Percentiles rank a stretch among this genome's conserved stretches.
These are phyloP conservation scores for Geranium brycei DNA, from an alignment of 345 rosid species.

Conservation along the genomic window DNA sequence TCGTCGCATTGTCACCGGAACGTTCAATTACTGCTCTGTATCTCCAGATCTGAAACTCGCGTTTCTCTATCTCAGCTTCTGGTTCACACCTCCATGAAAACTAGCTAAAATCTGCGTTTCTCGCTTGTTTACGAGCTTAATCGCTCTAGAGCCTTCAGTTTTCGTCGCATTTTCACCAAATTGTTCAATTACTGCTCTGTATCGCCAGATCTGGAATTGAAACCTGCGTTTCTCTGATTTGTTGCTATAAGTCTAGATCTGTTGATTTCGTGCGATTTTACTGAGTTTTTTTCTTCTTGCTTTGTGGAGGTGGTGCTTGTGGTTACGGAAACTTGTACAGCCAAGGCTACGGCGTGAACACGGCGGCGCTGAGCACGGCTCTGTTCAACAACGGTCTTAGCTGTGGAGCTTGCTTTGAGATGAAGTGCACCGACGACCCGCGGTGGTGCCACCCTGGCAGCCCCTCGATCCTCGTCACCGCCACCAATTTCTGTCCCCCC, in stretches of 20 bases:
- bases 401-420: slow-evolving; percentile 90
- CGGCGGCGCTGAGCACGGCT: slow-evolving; percentile 91
- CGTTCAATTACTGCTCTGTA: no score
- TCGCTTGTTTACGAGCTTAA: no score
- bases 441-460: slow-evolving; percentile 71
- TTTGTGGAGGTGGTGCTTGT: slow-evolving; percentile 72
- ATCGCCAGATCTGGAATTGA: no score
- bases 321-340: slow-evolving; percentile 93
- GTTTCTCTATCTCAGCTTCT: background rate
- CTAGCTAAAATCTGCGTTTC: background rate
- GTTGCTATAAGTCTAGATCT: no score
- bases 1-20: no score
- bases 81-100: background rate
- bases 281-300: background rate
- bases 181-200: no score
- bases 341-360: slow-evolving; percentile 90
- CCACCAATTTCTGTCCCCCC: slow-evolving; percentile 94
- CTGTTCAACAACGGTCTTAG: slow-evolving; percentile 80
- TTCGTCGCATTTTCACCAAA: no score
- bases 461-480: slow-evolving; percentile 71
- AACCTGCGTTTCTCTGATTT: no score
- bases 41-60: no score
- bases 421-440: slow-evolving; percentile 64
- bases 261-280: no score
- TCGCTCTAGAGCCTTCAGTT: no score